Evolutionary conservation across 352 stramenopile genomes (phyloP).

Genomic region (Phytophthora pluvialis): DNA sequence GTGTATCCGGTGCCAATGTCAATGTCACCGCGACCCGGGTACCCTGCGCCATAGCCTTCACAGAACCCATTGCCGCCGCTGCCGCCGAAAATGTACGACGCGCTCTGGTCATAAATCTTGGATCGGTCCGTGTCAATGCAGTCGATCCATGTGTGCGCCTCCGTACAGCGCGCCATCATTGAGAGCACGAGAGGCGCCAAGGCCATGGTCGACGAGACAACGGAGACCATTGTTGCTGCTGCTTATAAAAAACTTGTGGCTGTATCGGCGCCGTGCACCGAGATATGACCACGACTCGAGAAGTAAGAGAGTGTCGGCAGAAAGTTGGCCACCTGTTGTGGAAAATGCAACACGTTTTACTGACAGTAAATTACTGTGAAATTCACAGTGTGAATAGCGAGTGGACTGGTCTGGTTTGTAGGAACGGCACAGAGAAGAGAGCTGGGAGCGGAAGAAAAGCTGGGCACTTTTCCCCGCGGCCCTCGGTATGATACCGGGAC

Average conservation of each 20-base stretch:
- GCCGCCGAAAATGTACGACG: constrained; percentile 70
- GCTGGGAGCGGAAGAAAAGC: constrained; percentile 37
- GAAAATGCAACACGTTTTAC: constrained; percentile 2
- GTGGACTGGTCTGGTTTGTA: constrained; percentile 26
- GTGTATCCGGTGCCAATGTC: constrained; percentile 65
- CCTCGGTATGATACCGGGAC: constrained; percentile 8
- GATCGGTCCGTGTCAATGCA: constrained; percentile 63
- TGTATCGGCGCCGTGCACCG: constrained; percentile 1
- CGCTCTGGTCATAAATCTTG: constrained; percentile 65
- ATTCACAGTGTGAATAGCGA: no score
- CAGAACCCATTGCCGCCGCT: constrained; percentile 70
- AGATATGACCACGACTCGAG: constrained; percentile 17
- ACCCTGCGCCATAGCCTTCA: constrained; percentile 69
- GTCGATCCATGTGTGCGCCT: constrained; percentile 75
- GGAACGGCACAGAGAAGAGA: constrained; percentile 33
- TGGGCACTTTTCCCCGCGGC: constrained; percentile 13
- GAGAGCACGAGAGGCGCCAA: constrained; percentile 25
- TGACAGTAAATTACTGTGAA: no score
- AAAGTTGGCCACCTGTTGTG: background rate
- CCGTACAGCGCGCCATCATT: constrained; percentile 18
- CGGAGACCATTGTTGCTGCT: constrained; percentile 21
- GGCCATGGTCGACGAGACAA: constrained; percentile 13
- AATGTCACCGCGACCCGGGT: constrained; percentile 55
- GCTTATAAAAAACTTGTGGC: background rate
- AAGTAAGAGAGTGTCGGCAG: constrained; percentile 27